Conservation (phyloP, 371 early-diverging fungal species). For the Mucor lusitanicus region DNA sequence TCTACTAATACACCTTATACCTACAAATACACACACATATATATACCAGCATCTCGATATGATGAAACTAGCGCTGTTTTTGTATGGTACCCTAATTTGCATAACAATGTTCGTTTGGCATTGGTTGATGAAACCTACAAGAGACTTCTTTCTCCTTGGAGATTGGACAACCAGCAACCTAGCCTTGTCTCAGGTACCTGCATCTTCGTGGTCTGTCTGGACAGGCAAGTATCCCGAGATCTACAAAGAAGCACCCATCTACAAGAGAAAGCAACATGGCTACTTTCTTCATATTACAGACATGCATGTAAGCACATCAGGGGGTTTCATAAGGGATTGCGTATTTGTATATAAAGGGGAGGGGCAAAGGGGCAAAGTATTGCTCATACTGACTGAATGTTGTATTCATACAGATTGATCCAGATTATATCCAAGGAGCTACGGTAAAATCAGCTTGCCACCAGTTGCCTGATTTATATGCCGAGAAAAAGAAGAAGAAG, state of each 20-base stretch:
- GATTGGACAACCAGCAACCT: conserved; percentile 3
- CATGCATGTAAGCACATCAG: conserved; percentile 56
- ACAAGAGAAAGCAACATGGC: conserved; percentile 30
- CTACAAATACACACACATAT: neutral
- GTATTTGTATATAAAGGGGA: neutral
- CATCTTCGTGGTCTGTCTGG: conserved; percentile 2
- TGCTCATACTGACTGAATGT: neutral
- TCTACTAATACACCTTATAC: neutral
- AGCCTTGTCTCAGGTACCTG: neutral
- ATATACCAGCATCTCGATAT: neutral
- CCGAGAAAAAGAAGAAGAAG: conserved; percentile 12
- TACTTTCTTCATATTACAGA: conserved; percentile 79
- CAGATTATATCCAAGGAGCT: conserved; percentile 52
- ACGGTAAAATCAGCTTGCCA: conserved; percentile 61
- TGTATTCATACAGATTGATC: conserved; percentile 40
- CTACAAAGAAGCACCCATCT: neutral
- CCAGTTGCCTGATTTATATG: conserved; percentile 11
- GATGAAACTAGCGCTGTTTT: conserved; percentile 1
- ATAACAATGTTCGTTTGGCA: conserved; percentile 5
- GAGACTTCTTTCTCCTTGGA: neutral
- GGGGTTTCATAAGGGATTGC: neutral
- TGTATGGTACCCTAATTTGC: neutral
- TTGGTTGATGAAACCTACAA: neutral
- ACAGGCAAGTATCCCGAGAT: conserved; percentile 9
- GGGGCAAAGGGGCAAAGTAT: neutral